Evolutionary conservation across 768 basidiomycete species (phyloP), one percentile per base, ranked within the genome.

Genomic region (Clavulina sp.): DNA sequence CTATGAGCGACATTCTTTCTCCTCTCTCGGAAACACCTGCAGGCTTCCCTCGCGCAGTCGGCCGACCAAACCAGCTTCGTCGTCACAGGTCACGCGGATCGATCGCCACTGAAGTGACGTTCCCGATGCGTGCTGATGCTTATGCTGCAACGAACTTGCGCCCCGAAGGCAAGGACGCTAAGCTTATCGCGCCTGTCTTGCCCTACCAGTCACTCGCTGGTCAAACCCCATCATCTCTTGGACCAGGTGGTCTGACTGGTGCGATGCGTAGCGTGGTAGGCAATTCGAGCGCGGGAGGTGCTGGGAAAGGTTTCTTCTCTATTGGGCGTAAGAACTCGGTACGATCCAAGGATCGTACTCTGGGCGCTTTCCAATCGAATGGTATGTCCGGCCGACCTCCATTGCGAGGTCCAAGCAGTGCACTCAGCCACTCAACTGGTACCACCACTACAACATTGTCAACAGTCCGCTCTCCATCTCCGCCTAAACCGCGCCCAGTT

Each of bases 71-170:
- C 5, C 16, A 6, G 23, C 75, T 79, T 54, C 71, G 74, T 28
- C 73, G 84, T 49, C 79, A 84, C 54, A 71, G 77, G 1, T 85
- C 85, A 18, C 70, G 75, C 41, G 74, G 75, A 1, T 87, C 85
- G 6, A 74, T 78, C 57, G 74, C 76, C 16, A 84, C 84, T 3
- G 81, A 84, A 57, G 74, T 73, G 40, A 84, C 84, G 0, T 88
- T 88, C 64, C 84, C 85, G 16, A 73, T 74, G 26, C 78, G 85
- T 28, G 69, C 78, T n/a, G 85, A 88, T 58, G 82, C 85, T 6
- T 78, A 75, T 52, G 69, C 71, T 24, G 85, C 85, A 4, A 86
- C 84, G 2, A 85, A 88, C 62, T 71, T 88, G 9, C 70, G 77
- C 3, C 60, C 65, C 32, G 69, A 66, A 49, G 66, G 52, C 51